Evolutionary conservation across 1,284 basidiomycete species (phyloP).

Genomic region (Cutaneotrichosporon mucoides): DNA sequence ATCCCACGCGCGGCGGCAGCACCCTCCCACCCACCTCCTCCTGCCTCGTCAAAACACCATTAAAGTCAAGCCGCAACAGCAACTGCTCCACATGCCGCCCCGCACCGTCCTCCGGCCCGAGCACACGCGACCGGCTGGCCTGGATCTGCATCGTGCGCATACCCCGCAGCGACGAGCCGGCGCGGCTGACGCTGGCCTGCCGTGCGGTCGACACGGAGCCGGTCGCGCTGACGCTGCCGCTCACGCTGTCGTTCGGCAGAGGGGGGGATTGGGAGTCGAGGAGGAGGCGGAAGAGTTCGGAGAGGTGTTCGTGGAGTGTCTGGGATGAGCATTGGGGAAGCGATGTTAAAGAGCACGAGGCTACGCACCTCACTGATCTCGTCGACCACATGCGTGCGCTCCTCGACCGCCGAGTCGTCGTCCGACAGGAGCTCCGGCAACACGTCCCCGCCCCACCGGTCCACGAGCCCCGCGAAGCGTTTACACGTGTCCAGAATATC

Average conservation of each 20-base stretch:
- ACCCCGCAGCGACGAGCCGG: not conserved
- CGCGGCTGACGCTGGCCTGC: conserved; percentile 19
- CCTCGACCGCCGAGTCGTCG: conserved; percentile 57
- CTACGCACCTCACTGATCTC: conserved; percentile 67
- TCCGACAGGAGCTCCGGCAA: conserved; percentile 76
- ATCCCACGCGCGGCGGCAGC: too few relatives aligned
- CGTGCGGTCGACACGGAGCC: not conserved
- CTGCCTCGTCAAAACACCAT: conserved; percentile 57
- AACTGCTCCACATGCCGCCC: conserved; percentile 78
- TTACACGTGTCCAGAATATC: conserved; percentile 76
- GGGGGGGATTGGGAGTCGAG: conserved; percentile 62
- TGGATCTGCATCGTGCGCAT: conserved; percentile 55
- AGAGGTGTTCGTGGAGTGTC: conserved; percentile 67
- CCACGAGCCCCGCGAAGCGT: conserved; percentile 73
- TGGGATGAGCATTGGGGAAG: conserved; percentile 19
- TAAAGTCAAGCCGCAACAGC: conserved; percentile 77
- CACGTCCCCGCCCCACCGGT: conserved; percentile 88
- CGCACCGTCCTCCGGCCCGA: conserved; percentile 27
- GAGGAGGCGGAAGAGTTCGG: conserved; percentile 63
- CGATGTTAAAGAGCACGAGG: too few relatives aligned
- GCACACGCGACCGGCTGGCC: conserved; percentile 58
- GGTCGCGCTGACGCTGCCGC: not conserved
- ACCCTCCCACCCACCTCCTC: too few relatives aligned
- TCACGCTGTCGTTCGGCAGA: conserved; percentile 13
- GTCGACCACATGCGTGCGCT: conserved; percentile 50